Conservation (phyloP, 805 yeast species). For the Kazachstania kunashirensis region DNA sequence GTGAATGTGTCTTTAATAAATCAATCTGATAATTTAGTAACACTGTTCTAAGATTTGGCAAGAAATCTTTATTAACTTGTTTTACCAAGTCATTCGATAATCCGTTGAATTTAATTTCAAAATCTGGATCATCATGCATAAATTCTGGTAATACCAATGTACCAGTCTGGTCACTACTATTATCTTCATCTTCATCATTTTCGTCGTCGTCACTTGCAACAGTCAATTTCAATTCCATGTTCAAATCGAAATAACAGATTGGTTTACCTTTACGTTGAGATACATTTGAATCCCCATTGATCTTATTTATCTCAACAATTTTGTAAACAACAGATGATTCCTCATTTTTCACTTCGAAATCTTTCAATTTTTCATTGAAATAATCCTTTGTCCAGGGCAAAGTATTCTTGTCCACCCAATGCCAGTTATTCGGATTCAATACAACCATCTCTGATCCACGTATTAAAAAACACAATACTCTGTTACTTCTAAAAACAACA, state of each 20-base stretch:
- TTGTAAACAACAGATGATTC: slow-evolving; percentile 18
- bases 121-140: slow-evolving; percentile 67
- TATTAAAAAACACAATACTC: too few species aligned
- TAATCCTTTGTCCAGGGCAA: slow-evolving; percentile 53
- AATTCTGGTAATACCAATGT: slow-evolving; percentile 52
- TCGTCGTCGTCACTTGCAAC: slow-evolving; percentile 19
- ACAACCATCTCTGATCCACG: slow-evolving; percentile 53
- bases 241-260: slow-evolving; percentile 63
- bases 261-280: slow-evolving; percentile 78
- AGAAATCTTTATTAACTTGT: slow-evolving; percentile 36
- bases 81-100: slow-evolving; percentile 31
- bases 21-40: slow-evolving; percentile 54
- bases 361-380: slow-evolving; percentile 33
- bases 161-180: slow-evolving; percentile 34
- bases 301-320: slow-evolving; percentile 34
- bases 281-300: slow-evolving; percentile 71
- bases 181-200: slow-evolving; percentile 20
- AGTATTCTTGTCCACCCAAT: slow-evolving; percentile 64
- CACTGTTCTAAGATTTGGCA: slow-evolving; percentile 42
- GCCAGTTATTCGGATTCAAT: slow-evolving; percentile 69
- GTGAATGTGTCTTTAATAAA: slow-evolving; percentile 51
- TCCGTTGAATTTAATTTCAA: slow-evolving; percentile 45
- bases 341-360: slow-evolving; percentile 11
- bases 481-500: too few species aligned
- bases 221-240: slow-evolving; percentile 38